Base-by-base conservation (phyloP, 2,329 filamentous ascomycete genomes). In the Pseudogymnoascus sp. region DNA sequence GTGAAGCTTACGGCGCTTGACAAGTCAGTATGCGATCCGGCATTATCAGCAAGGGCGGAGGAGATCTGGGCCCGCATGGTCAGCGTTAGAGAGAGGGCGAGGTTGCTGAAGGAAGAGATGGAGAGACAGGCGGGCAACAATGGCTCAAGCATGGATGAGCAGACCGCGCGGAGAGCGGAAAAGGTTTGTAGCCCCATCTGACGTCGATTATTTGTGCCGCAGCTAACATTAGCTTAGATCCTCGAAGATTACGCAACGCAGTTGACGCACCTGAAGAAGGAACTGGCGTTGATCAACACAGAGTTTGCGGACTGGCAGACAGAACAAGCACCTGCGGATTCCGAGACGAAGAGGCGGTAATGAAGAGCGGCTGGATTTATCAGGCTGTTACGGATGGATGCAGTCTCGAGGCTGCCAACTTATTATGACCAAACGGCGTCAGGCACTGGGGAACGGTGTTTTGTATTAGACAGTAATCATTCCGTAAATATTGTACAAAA, bases 61-160 rank as follows among this genome's bases (percentile, higher is more conserved):
- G 90, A 95, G 78, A 85, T 95, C 50, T 95, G 90, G 90, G 91
- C 90, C 67, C 80, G 90, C 53, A 83, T 95, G 77, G 87, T 92
- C 60, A 83, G 88, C 38, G 78, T 95, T 59, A 81, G 89, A 67
- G 88, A 89, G 66, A 85, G 91, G 68, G 87, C 89, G 21, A 84
- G 87, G 68, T 83, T 86, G 70, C 76, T 96, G 69, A 87, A 88
- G 71, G 85, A 84, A 69, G 90, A 95, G 78, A 81, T 91, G 64
- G 89, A 88, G 73, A 87, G 86, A 76, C 79, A 87, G 63, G 83
- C 85, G 1, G 77, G 80, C 26, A 78, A 80, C 62, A 80, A 83
- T 40, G 78, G 79, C 15, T 82, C 83, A 35, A 79, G 82, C 0
- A 75, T 93, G 64, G 85, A 87, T 53, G 87, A 89, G 68, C 87